A percentile compares a stretch with the other conserved stretches of the same genome.
phyloP scores from a whole-genome alignment of 2,329 filamentous ascomycete species.

The Tolypocladium amazonense region DNA sequence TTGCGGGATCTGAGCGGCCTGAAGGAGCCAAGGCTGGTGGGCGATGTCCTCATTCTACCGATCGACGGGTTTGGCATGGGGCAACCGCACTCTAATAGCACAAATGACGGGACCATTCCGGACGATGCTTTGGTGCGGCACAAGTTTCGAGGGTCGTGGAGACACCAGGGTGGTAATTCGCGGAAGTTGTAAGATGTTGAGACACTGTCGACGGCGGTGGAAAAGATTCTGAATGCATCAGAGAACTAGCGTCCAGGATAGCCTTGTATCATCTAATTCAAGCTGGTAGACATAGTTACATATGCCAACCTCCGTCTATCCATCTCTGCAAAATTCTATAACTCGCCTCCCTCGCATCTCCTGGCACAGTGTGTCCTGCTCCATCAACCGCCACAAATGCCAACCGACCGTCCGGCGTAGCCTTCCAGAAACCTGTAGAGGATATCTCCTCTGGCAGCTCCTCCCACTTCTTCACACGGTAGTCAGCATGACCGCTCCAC shows the following conservation, averaged over 20 bases:
- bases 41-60: constrained; percentile 10
- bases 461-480: constrained; percentile 17
- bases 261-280: too few species aligned
- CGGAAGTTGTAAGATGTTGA: background rate
- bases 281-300: too few species aligned
- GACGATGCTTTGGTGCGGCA: constrained; percentile 12
- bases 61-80: constrained; percentile 15
- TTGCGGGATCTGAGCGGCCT: constrained; percentile 1
- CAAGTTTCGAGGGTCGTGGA: constrained; percentile 6
- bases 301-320: constrained; percentile 1
- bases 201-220: too few species aligned
- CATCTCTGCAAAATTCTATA: constrained; percentile 9
- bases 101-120: constrained; percentile 12
- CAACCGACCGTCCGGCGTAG: constrained; percentile 2
- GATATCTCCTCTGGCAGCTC: background rate
- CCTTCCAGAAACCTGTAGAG: constrained; percentile 6
- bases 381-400: constrained; percentile 19
- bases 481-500: constrained; percentile 31
- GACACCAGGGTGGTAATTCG: background rate
- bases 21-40: constrained; percentile 3
- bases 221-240: too few species aligned
- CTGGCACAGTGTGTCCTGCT: constrained; percentile 28
- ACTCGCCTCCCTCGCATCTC: constrained; percentile 7
- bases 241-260: too few species aligned
- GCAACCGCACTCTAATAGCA: constrained; percentile 13